Percentiles rank a stretch among this genome's conserved stretches.
Evolutionary conservation across 164 flowering plant genomes (phyloP).

Genomic region (Aristolochia fimbriata): DNA sequence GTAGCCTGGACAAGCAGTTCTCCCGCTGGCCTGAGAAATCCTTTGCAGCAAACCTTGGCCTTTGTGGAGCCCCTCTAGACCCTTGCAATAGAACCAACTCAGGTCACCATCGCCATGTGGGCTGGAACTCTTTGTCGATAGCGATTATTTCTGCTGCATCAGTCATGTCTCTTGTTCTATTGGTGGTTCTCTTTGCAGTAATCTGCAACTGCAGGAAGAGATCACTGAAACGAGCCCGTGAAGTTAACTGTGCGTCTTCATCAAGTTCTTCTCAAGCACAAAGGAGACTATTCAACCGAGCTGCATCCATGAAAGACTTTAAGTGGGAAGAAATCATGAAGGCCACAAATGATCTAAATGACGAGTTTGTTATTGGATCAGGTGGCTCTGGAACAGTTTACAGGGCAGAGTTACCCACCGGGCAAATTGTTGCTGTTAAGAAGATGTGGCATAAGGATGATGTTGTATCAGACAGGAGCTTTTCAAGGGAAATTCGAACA

Average conservation of each 20-base stretch:
- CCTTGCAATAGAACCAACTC: conserved; percentile 20
- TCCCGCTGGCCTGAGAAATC: conserved; percentile 66
- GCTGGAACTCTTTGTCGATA: conserved; percentile 25
- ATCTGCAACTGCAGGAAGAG: conserved; percentile 31
- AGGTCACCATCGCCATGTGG: conserved; percentile 10
- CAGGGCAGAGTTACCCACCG: conserved; percentile 54
- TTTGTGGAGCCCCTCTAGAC: conserved; percentile 68
- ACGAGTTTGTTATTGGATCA: conserved; percentile 69
- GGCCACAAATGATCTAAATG: conserved; percentile 72
- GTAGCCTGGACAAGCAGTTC: conserved; percentile 46
- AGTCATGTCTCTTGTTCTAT: conserved; percentile 29
- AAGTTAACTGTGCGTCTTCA: conserved; percentile 35
- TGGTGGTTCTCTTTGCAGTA: conserved; percentile 32
- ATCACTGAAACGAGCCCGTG: conserved; percentile 18
- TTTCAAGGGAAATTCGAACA: conserved; percentile 71
- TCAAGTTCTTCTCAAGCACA: conserved; percentile 58
- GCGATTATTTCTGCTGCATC: conserved; percentile 44
- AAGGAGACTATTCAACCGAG: conserved; percentile 35
- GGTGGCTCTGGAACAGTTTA: conserved; percentile 91
- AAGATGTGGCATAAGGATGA: conserved; percentile 66
- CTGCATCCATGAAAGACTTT: conserved; percentile 38
- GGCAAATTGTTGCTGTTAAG: conserved; percentile 85
- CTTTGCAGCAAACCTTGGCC: conserved; percentile 53
- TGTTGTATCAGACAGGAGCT: conserved; percentile 50
- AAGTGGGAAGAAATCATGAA: conserved; percentile 85